Evolutionary conservation across 441 rosid species (phyloP).

Genomic region (Aquilaria agallochum): DNA sequence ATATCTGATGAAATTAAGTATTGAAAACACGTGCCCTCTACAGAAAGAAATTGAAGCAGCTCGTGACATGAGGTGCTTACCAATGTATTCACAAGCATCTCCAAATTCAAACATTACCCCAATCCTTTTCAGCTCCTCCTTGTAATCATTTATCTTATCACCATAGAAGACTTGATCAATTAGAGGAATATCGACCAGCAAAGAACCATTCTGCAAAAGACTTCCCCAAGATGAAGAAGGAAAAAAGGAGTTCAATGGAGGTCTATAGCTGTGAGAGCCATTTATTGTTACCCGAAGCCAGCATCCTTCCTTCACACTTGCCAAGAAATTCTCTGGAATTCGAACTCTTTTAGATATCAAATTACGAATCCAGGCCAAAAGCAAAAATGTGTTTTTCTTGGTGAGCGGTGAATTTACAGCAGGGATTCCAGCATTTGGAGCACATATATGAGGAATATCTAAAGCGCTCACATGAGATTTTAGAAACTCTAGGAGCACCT

Average conservation of each 20-base stretch:
- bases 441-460: constrained; percentile 50
- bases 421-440: constrained; percentile 52
- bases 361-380: constrained; percentile 47
- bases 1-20: constrained; percentile 49
- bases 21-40: constrained; percentile 34
- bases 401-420: constrained; percentile 47
- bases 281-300: constrained; percentile 56
- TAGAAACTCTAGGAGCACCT: constrained; percentile 37
- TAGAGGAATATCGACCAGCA: constrained; percentile 62
- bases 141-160: constrained; percentile 24
- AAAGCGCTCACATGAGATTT: constrained; percentile 23
- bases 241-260: constrained; percentile 62
- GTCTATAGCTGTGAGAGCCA: constrained; percentile 35
- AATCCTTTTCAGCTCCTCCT: constrained; percentile 38
- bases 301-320: constrained; percentile 43
- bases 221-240: constrained; percentile 48
- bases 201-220: constrained; percentile 43
- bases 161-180: constrained; percentile 57
- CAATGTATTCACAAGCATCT: constrained; percentile 52
- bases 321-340: constrained; percentile 41
- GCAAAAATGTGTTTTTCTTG: constrained; percentile 41
- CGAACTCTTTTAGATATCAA: background rate
- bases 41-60: constrained; percentile 33
- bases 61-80: constrained; percentile 46
- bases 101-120: constrained; percentile 56